phyloP scores from a whole-genome alignment of 768 basidiomycete species.

The Mycena sanguinolenta region DNA sequence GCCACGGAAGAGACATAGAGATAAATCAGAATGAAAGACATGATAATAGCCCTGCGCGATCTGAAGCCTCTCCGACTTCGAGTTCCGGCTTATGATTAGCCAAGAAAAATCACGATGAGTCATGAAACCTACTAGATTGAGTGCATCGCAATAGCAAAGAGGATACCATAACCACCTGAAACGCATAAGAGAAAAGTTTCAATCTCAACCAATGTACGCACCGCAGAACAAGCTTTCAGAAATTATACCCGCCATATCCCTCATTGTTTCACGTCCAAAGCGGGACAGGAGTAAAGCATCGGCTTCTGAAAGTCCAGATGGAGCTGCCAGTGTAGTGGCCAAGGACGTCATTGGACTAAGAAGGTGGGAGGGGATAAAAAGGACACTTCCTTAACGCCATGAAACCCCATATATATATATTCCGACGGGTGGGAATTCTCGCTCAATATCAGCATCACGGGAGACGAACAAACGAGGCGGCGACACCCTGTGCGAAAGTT shows the following conservation, averaged over 20 bases:
- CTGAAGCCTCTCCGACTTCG: slow-evolving; percentile 15
- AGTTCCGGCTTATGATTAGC: slow-evolving; percentile 5
- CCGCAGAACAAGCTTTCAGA: slow-evolving; percentile 19
- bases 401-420: too few relatives aligned
- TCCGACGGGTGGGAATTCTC: too few relatives aligned
- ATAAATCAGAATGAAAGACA: slow-evolving; percentile 17
- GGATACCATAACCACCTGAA: slow-evolving; percentile 14
- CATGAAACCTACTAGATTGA: slow-evolving; percentile 16
- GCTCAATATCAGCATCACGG: too few relatives aligned
- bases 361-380: too few relatives aligned
- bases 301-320: too few relatives aligned
- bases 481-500: too few relatives aligned
- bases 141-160: slow-evolving; percentile 16
- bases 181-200: neutral
- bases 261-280: too few relatives aligned
- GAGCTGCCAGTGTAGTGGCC: too few relatives aligned
- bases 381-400: too few relatives aligned
- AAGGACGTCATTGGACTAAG: too few relatives aligned
- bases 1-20: slow-evolving; percentile 13
- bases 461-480: too few relatives aligned
- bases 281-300: too few relatives aligned
- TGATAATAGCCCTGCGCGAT: slow-evolving; percentile 6
- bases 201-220: slow-evolving; percentile 14
- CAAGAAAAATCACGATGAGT: neutral
- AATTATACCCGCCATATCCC: slow-evolving; percentile 24